Evolutionary conservation across 495 filamentous ascomycete genomes (phyloP).

Genomic region (Chlorociboria aeruginascens): DNA sequence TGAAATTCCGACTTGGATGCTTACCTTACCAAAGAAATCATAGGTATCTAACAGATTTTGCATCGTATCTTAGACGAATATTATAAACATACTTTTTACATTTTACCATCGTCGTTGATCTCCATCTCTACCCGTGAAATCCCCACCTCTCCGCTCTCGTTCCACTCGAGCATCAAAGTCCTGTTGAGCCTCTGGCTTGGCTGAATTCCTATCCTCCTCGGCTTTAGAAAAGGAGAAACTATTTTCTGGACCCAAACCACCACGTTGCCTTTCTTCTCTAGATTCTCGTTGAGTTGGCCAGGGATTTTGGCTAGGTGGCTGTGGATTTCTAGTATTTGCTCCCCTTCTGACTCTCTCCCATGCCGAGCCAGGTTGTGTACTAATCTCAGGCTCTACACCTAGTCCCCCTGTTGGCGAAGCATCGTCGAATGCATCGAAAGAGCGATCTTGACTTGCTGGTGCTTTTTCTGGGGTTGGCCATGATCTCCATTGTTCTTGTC

Average conservation of each 20-base stretch:
- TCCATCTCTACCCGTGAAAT: constrained; percentile 11
- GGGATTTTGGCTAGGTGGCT: neutral
- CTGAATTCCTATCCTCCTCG: constrained; percentile 17
- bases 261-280: neutral
- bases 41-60: neutral
- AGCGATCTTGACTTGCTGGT: neutral
- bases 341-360: constrained; percentile 17
- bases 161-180: constrained; percentile 41
- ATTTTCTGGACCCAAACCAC: constrained; percentile 16
- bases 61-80: neutral
- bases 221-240: constrained; percentile 24
- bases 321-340: neutral
- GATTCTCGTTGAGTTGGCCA: neutral
- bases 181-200: constrained; percentile 36
- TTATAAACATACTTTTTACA: neutral
- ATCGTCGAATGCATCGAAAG: constrained; percentile 14
- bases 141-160: constrained; percentile 28
- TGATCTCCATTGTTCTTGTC: neutral
- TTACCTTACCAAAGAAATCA: too few relatives aligned
- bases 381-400: constrained; percentile 7
- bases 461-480: neutral
- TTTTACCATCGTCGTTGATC: constrained; percentile 14
- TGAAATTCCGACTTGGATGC: too few relatives aligned
- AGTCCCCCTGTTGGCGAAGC: constrained; percentile 18
- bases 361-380: constrained; percentile 4